Evolutionary conservation across 2,329 filamentous ascomycete genomes (phyloP).

Genomic region (Cladobotryum mycophilum): DNA sequence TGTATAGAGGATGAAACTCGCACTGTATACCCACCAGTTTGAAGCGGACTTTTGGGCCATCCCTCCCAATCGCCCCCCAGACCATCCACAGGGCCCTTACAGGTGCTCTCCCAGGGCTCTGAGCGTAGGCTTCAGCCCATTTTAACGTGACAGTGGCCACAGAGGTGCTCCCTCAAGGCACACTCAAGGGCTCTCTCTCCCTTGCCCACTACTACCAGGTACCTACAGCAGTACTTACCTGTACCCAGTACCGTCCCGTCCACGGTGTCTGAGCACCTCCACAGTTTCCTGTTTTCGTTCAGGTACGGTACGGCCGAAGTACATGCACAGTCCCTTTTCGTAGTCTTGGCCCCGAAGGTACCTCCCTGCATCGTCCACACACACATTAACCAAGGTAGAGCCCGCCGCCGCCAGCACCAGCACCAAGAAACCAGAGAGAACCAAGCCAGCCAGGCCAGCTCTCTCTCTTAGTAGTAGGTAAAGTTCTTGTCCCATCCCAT

Average conservation of each 20-base stretch:
- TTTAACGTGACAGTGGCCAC: background rate
- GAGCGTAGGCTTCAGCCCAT: background rate
- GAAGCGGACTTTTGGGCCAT: background rate
- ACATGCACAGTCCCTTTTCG: too few species aligned
- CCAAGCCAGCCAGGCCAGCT: background rate
- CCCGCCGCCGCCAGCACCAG: background rate
- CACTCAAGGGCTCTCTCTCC: too few species aligned
- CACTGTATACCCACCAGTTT: background rate
- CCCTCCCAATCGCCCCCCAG: too few species aligned
- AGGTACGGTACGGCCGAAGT: background rate
- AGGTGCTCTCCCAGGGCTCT: too few species aligned
- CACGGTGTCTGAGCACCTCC: conserved; percentile 1
- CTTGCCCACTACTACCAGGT: too few species aligned
- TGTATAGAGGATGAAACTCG: background rate
- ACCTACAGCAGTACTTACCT: too few species aligned
- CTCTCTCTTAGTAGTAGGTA: too few species aligned
- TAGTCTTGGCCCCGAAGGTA: background rate
- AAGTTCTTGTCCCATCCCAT: background rate
- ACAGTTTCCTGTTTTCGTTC: background rate
- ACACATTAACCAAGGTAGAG: too few species aligned
- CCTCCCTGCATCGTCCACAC: background rate
- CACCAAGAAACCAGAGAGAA: too few species aligned
- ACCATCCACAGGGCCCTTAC: too few species aligned
- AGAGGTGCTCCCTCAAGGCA: background rate
- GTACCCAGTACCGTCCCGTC: conserved; percentile 1